Evolutionary conservation across 805 yeast genomes (phyloP).

Genomic region (Ogataea degrootiae): DNA sequence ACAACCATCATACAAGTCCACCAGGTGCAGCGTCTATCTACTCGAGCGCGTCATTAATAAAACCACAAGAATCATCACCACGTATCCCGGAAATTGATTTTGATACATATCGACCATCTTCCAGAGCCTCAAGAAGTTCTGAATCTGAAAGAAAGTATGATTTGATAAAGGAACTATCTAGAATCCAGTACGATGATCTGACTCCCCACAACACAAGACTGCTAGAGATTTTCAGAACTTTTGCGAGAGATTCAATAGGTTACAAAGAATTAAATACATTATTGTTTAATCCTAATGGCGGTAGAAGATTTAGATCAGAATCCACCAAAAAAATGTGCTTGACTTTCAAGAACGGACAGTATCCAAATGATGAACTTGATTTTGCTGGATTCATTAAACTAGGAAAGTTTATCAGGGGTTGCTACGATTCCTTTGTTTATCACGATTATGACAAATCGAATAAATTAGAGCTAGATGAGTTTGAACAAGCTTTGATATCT

Average conservation of each 20-base stretch:
- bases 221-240: conserved; percentile 13
- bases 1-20: no score
- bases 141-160: conserved; percentile 1
- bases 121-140: no score
- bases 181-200: conserved; percentile 11
- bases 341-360: conserved; percentile 14
- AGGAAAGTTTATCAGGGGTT: conserved; percentile 28
- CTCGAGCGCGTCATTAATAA: no score
- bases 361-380: conserved; percentile 14
- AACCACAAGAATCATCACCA: no score
- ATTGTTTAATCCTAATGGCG: conserved; percentile 22
- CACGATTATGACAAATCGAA: conserved; percentile 26
- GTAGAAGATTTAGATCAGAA: conserved; percentile 10
- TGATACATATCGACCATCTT: no score
- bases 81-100: no score
- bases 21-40: no score
- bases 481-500: conserved; percentile 20
- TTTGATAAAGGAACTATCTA: conserved; percentile 11
- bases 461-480: conserved; percentile 24
- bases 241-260: conserved; percentile 14
- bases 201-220: conserved; percentile 21
- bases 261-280: conserved; percentile 12
- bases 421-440: conserved; percentile 26
- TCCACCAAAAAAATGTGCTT: conserved; percentile 16
- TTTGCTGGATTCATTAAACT: conserved; percentile 26